Percentiles rank a stretch among this genome's conserved stretches.
These are phyloP conservation scores for Penicillium steckii DNA, from an alignment of 495 filamentous ascomycete genomes.

Conservation along the genomic window DNA sequence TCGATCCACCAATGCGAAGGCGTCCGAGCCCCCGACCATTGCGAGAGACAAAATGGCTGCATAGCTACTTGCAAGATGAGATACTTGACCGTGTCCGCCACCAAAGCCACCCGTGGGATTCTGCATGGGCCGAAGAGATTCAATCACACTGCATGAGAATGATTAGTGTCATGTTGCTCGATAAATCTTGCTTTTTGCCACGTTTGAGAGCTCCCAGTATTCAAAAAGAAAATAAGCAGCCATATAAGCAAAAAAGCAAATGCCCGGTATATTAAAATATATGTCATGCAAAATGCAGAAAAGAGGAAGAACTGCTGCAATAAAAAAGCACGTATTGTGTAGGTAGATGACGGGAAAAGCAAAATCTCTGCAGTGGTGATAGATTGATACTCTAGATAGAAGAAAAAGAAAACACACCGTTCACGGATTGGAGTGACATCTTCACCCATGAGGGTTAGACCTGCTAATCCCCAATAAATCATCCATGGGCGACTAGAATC, in stretches of 20 bases:
- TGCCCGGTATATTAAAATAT: too few relatives aligned
- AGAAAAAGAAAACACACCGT: constrained; percentile 43
- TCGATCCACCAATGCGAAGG: constrained; percentile 74
- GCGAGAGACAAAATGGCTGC: constrained; percentile 74
- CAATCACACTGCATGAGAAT: constrained; percentile 50
- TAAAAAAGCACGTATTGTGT: too few relatives aligned
- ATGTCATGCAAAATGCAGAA: too few relatives aligned
- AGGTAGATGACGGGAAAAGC: too few relatives aligned
- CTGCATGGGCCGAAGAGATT: constrained; percentile 75
- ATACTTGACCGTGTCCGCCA: constrained; percentile 85
- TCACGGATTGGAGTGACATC: constrained; percentile 69
- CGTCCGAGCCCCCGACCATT: constrained; percentile 70
- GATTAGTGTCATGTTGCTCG: not conserved
- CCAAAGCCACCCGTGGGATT: constrained; percentile 86
- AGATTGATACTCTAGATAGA: too few relatives aligned
- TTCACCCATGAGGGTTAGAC: constrained; percentile 68
- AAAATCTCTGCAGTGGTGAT: not conserved
- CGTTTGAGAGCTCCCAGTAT: not conserved
- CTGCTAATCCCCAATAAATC: constrained; percentile 84
- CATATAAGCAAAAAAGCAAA: too few relatives aligned
- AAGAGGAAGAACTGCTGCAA: too few relatives aligned
- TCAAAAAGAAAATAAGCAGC: constrained; percentile 11
- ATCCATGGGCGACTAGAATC: constrained; percentile 92
- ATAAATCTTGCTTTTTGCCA: not conserved
- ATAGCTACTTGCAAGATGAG: constrained; percentile 87